Evolutionary conservation across 345 rosid species (phyloP).

Genomic region (Acer saccharum): DNA sequence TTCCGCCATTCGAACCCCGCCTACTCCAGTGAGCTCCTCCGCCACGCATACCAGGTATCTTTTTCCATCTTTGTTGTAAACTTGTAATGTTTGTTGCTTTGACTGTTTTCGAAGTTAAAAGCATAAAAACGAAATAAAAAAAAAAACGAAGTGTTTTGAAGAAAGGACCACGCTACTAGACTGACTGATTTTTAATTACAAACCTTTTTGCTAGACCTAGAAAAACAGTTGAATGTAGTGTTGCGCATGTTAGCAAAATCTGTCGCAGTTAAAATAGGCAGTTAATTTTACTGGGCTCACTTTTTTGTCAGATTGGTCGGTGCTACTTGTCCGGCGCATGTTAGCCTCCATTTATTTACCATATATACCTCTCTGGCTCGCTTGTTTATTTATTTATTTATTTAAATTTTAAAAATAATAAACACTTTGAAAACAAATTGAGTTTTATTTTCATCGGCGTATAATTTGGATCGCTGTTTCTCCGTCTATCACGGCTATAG

Average conservation of each 20-base stretch:
- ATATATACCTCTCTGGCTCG: neutral
- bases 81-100: neutral
- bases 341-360: slow-evolving; percentile 13
- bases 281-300: slow-evolving; percentile 7
- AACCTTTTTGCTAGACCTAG: neutral
- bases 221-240: neutral
- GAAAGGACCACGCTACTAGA: neutral
- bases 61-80: neutral
- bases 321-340: slow-evolving; percentile 16
- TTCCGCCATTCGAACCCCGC: slow-evolving; percentile 75
- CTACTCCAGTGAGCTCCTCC: slow-evolving; percentile 73
- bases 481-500: slow-evolving; percentile 44
- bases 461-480: slow-evolving; percentile 37
- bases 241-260: no score
- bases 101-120: neutral
- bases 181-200: neutral
- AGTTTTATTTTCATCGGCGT: slow-evolving; percentile 32
- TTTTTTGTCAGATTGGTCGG: slow-evolving; percentile 31
- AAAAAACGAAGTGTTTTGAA: neutral
- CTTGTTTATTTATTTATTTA: neutral
- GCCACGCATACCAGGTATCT: slow-evolving; percentile 82
- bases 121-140: neutral
- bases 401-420: neutral
- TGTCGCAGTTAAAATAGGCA: slow-evolving; percentile 13
- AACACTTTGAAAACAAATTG: neutral